Evolutionary conservation across 345 rosid genomes (phyloP).

Genomic region (Crucihimalaya himalaica): DNA sequence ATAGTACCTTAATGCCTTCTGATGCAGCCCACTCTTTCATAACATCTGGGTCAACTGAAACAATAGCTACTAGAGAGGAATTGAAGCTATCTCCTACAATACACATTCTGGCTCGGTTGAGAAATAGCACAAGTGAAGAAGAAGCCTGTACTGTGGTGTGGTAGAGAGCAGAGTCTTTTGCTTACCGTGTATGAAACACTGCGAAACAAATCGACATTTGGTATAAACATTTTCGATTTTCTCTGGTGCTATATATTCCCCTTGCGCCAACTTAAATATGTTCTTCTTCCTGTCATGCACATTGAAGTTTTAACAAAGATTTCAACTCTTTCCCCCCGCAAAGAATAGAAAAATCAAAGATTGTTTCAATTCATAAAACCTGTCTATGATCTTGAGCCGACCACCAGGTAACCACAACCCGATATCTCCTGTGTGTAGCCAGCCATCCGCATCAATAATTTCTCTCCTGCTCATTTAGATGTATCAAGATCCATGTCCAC

Average conservation of each 20-base stretch:
- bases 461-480: conserved; percentile 66
- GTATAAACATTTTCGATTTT: conserved; percentile 93
- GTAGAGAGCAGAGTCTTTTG: conserved; percentile 9
- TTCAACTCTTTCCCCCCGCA: neutral
- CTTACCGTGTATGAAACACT: conserved; percentile 85
- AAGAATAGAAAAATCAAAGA: neutral
- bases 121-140: conserved; percentile 7
- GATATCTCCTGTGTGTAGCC: conserved; percentile 95
- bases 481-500: conserved; percentile 17
- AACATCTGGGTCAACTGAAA: conserved; percentile 72
- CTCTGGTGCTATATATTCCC: conserved; percentile 98
- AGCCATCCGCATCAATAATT: conserved; percentile 73
- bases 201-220: conserved; percentile 74
- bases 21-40: conserved; percentile 77
- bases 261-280: conserved; percentile 96
- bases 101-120: conserved; percentile 31
- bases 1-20: conserved; percentile 65
- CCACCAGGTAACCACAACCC: conserved; percentile 92
- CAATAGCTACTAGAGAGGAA: conserved; percentile 73
- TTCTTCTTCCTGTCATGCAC: conserved; percentile 59
- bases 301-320: neutral
- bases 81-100: conserved; percentile 83
- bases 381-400: conserved; percentile 89
- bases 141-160: conserved; percentile 5
- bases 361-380: conserved; percentile 45